phyloP scores from a whole-genome alignment of 169 alveolate species.

The Perkinsus chesapeaki region DNA sequence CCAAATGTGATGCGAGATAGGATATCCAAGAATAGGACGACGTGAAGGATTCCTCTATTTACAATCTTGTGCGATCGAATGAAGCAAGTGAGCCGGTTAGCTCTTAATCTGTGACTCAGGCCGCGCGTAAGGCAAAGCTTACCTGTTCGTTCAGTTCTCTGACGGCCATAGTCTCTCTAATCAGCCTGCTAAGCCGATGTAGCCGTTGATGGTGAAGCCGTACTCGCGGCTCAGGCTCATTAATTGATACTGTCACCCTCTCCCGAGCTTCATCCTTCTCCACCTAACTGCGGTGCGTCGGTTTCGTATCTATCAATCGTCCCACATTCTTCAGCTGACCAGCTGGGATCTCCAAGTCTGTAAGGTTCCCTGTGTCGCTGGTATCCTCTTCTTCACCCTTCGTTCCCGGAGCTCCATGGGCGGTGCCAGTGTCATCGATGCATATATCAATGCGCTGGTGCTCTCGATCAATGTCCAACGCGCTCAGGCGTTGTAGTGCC shows the following conservation, averaged over 20 bases:
- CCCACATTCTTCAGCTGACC: too few species aligned
- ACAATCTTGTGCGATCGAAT: background rate
- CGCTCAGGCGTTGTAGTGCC: background rate
- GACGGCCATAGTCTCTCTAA: background rate
- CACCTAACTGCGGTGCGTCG: too few species aligned
- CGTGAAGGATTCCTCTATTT: background rate
- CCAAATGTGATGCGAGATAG: too few species aligned
- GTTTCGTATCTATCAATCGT: too few species aligned
- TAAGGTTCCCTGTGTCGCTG: too few species aligned
- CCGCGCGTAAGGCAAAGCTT: background rate
- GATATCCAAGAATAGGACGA: background rate
- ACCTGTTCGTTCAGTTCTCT: background rate
- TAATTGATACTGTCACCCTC: background rate
- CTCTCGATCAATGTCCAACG: background rate
- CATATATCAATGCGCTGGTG: background rate
- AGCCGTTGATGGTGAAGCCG: background rate
- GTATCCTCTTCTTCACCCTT: background rate
- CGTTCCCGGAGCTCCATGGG: background rate
- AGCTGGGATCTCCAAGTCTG: too few species aligned
- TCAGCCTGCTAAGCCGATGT: background rate
- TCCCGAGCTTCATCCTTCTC: background rate
- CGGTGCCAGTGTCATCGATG: background rate
- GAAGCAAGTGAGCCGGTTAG: background rate
- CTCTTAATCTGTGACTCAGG: background rate
- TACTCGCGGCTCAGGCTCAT: background rate